Evolutionary conservation across 2,329 filamentous ascomycete species (phyloP).

Genomic region (Claviceps sp.): DNA sequence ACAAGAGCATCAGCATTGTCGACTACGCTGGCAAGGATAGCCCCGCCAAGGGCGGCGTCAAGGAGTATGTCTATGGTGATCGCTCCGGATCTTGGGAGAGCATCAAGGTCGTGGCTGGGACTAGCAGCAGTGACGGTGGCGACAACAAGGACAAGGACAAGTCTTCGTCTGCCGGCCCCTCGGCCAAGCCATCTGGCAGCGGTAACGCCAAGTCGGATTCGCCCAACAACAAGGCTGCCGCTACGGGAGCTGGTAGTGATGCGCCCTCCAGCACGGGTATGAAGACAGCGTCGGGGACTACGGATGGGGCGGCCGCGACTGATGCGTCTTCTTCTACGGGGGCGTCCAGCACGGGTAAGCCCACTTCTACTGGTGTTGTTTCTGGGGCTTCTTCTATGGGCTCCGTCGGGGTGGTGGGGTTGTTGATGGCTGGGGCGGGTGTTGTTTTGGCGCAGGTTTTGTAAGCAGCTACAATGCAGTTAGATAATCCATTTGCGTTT

Average conservation of each 20-base stretch:
- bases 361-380: slow-evolving; percentile 2
- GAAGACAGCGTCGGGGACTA: slow-evolving; percentile 8
- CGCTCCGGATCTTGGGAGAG: slow-evolving; percentile 27
- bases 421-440: slow-evolving; percentile 16
- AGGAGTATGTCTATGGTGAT: slow-evolving; percentile 28
- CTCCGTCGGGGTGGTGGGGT: slow-evolving; percentile 12
- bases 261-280: slow-evolving; percentile 8
- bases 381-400: slow-evolving; percentile 15
- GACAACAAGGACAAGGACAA: slow-evolving; percentile 31
- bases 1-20: slow-evolving; percentile 29
- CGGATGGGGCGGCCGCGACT: slow-evolving; percentile 6
- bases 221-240: slow-evolving; percentile 20
- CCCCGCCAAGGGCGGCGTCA: slow-evolving; percentile 21
- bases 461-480: neutral
- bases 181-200: slow-evolving; percentile 13
- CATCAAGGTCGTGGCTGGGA: slow-evolving; percentile 53
- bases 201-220: slow-evolving; percentile 28
- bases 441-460: slow-evolving; percentile 17
- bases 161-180: slow-evolving; percentile 40
- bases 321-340: neutral
- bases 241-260: slow-evolving; percentile 3
- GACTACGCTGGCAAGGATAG: slow-evolving; percentile 29
- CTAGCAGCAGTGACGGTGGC: slow-evolving; percentile 29
- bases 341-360: neutral
- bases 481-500: neutral